Evolutionary conservation across 164 flowering plant species (phyloP), one percentile per base, ranked within the genome.

Genomic region (Liquidambar formosana): DNA sequence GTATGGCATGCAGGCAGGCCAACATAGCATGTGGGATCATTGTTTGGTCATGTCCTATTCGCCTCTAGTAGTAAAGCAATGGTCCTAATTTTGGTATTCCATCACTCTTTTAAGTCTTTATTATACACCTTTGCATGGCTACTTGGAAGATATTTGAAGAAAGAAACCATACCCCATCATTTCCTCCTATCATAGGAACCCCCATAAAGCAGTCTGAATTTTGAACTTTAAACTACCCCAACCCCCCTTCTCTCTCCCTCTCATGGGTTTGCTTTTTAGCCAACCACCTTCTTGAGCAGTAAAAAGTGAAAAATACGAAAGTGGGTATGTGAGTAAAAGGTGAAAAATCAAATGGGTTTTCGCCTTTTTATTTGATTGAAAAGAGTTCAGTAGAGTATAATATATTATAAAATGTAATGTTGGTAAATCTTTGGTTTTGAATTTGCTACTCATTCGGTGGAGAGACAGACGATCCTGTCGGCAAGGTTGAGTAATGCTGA

Each of bases 401-500:
- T 66, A 67, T n/a, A n/a, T n/a, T n/a, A n/a, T n/a, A n/a, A n/a
- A 70, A 22, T 58, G 61, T 62, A 63, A 54, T 74, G 23, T 57
- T 77, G 57, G 48, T 28, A 66, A 51, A 57, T 41, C 65, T 38
- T 69, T 44, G 48, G 61, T 70, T 51, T 71, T 72, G 70, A 22
- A 60, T 64, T 66, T 72, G 57, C 38, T 70, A 71, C 53, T 71
- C 15, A 78, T 71, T 75, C 72, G 65, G 68, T 68, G 75, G 72
- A 72, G 68, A 69, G 78, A 75, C 72, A 78, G 71, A 26, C 63
- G 57, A 65, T 72, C 66, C 76, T 82, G 84, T 85, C 84, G 82
- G 83, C 78, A 74, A 69, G 65, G 76, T 46, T 18, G 28, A 66
- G 73, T 60, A 79, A 77, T 76, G 70, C 75, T 75, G 84, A 82